These are phyloP conservation scores for Pulicaria dysenterica DNA, from an alignment of 129 eudicot species.

Conservation along the genomic window DNA sequence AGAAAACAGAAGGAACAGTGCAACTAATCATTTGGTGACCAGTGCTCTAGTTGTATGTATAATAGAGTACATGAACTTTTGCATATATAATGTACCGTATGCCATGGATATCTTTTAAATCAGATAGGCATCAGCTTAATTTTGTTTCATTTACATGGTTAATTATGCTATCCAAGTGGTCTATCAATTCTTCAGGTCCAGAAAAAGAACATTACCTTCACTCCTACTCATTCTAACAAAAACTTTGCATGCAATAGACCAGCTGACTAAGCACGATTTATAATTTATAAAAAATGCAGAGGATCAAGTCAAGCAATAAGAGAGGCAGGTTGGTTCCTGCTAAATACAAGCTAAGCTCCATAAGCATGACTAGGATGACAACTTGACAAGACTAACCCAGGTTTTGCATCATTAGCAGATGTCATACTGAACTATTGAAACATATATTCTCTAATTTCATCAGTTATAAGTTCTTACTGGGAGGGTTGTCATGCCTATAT, in stretches of 20 bases:
- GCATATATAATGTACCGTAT: background rate
- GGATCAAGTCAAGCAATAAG: background rate
- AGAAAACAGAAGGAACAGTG: constrained; percentile 7
- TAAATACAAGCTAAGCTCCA: background rate
- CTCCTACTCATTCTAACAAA: constrained; percentile 1
- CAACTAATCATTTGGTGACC: constrained; percentile 7
- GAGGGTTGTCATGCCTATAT: background rate
- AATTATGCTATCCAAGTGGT: constrained; percentile 1
- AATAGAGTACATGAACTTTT: background rate
- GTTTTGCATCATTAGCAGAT: constrained; percentile 4
- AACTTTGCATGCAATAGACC: constrained; percentile 8
- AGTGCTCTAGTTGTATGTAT: background rate
- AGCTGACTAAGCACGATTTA: background rate
- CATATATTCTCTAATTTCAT: constrained; percentile 8
- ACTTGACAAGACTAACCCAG: constrained; percentile 13
- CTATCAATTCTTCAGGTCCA: background rate
- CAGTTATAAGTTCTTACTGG: constrained; percentile 14
- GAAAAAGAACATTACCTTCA: background rate
- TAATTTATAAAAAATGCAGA: background rate
- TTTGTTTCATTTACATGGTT: background rate
- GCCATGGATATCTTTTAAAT: constrained; percentile 2
- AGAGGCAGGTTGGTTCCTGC: constrained; percentile 10
- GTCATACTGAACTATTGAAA: background rate
- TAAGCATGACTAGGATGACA: background rate
- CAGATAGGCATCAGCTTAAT: constrained; percentile 12